Base-by-base conservation (phyloP, 2,329 filamentous ascomycete genomes). In the Fusarium continuum region DNA sequence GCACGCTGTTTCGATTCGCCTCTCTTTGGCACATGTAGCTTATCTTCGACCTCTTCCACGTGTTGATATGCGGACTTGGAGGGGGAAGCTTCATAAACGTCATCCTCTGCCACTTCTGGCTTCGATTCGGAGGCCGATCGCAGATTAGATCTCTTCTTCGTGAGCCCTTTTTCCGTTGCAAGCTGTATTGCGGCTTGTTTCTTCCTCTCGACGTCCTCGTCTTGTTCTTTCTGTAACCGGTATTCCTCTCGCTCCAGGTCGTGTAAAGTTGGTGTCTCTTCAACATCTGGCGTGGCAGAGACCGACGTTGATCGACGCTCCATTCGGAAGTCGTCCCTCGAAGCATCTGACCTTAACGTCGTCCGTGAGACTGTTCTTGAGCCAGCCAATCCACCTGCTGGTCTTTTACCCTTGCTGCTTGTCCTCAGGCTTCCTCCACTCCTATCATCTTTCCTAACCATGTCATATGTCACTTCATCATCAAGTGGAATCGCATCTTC, bases 401-500 rank as follows among this genome's bases (percentile, higher is more conserved):
- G 81, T 36, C 80, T 77, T 70, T 88, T 88, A 1, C 85, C 85
- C 64, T 87, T 88, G 65, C 83, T 88, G 61, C 82, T 85, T 58
- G 78, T 77, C 19, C 84, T 87, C 62, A 36, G 44, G 40, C 84
- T 90, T 39, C 83, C 86, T n/a, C 72, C 73, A 44, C 88, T 89
- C 39, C 85, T 84, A 70, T 92, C 90, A 53, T 95, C 92, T 65
- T 90, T 87, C 47, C 90, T 86, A 58, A 93, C 89, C 60, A 97
- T 82, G 4, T 88, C 87, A 74, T 96, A 88, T 4, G 93, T 91
- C 69, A 98, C 96, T 72, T 97, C 93, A 72, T 97, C 94, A 69
- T 94, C 92, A 16, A 98, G 79, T 11, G 93, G 91, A n/a, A 97
- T 87, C 1, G 94, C 94, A 76, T 98, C 94, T 74, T 96, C 93